Evolutionary conservation across 2,329 filamentous ascomycete species (phyloP), one percentile per base, ranked within the genome.

Genomic region (Knufia fluminis): DNA sequence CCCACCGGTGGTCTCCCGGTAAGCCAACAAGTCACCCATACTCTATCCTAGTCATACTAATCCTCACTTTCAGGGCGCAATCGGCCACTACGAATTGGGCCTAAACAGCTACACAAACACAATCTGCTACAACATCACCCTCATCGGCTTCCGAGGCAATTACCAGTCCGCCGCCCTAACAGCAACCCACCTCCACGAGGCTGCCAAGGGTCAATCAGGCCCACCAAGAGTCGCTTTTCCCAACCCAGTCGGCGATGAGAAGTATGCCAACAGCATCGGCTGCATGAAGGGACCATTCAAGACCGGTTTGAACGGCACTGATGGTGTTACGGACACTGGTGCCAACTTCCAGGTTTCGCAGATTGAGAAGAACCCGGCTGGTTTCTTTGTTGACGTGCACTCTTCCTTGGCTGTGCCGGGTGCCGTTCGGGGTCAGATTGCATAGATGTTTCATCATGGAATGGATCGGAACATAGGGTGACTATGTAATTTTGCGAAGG

Each of bases 101-200:
- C 70, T 79, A 63, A 77, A 78, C 66, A 64, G 68, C 23, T 57
- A 65, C 19, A 62, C 68, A 26, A 62, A 71, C 47, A 57, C 66
- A 46, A 71, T 71, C 54, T 71, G 68, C 65, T 71, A 51, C 32
- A 72, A 77, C 64, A 77, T 78, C 61, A 73, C 68, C 32, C 64
- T 78, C 40, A 61, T 65, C 38, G 67, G 66, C 52, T 73, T 78
- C 59, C 65, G 64, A 19, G 75, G 75, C 47, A 62, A 71, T 2
- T 79, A 76, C 60, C 59, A 68, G 56, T 77, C 74, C 6, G 66
- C 68, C 0, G 76, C 76, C 38, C 56, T 61, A 23, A 76, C 74
- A 4, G 72, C 76, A 16, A 79, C 76, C 1, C 76, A 79, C 61
- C 73, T 79, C 54, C 75, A 79, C 62, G 64, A 78, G 61, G 74